A percentile compares a stretch with the other conserved stretches of the same genome.
These are phyloP conservation scores for Malus orientalis DNA, from an alignment of 306 rosid genomes.

Conservation along the genomic window DNA sequence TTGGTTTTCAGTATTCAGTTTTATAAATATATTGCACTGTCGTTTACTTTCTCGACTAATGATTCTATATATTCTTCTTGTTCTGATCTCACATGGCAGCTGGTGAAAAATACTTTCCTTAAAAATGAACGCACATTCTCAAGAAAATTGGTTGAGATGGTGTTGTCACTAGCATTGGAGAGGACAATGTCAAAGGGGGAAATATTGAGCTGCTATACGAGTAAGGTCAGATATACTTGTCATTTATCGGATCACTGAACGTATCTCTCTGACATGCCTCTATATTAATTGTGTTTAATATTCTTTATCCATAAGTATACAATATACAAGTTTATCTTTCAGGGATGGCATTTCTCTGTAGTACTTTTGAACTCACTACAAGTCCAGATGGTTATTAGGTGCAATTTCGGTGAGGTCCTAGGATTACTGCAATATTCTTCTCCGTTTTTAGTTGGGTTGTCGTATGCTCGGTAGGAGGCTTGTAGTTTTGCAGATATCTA, in stretches of 20 bases:
- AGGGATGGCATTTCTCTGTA: neutral
- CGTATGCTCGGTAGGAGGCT: neutral
- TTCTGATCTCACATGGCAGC: slow-evolving; percentile 16
- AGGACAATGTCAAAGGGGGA: slow-evolving; percentile 17
- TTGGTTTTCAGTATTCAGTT: neutral
- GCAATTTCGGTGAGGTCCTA: neutral
- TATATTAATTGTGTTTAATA: neutral
- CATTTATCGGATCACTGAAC: neutral
- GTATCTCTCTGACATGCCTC: neutral
- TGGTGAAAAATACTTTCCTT: slow-evolving; percentile 21
- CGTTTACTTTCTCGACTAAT: neutral
- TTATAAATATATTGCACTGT: neutral
- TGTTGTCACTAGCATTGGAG: slow-evolving; percentile 29
- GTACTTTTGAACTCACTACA: neutral
- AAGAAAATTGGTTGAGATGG: slow-evolving; percentile 23
- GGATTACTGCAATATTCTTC: neutral
- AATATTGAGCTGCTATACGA: slow-evolving; percentile 28
- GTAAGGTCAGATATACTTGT: slow-evolving; percentile 22
- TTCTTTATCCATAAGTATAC: neutral
- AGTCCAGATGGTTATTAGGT: neutral
- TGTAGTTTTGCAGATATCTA: neutral
- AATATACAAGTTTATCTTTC: neutral
- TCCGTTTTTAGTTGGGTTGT: neutral
- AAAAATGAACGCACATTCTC: slow-evolving; percentile 20
- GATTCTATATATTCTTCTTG: slow-evolving; percentile 1